A percentile compares a stretch with the other conserved stretches of the same genome.
phyloP scores from a whole-genome alignment of 2,329 filamentous ascomycete species.

The Stenocarpella maydis region DNA sequence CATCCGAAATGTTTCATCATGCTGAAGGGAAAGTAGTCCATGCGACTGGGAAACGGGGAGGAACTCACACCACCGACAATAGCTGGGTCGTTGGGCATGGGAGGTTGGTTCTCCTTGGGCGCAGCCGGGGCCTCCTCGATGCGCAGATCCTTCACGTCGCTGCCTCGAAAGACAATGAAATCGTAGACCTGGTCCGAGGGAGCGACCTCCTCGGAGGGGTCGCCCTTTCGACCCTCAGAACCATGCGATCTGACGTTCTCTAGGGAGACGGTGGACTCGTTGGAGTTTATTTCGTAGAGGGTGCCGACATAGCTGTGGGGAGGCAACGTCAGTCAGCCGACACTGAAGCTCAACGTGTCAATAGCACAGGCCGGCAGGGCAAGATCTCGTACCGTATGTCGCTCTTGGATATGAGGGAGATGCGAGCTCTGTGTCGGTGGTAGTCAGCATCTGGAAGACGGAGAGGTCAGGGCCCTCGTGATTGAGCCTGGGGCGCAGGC shows the following conservation, averaged over 20 bases:
- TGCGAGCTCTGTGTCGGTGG: slow-evolving; percentile 73
- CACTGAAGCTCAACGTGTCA: slow-evolving; percentile 19
- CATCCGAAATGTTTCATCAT: slow-evolving; percentile 99
- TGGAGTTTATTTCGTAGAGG: slow-evolving; percentile 97
- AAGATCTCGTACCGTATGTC: slow-evolving; percentile 81
- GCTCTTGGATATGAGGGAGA: slow-evolving; percentile 96
- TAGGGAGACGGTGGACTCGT: slow-evolving; percentile 94
- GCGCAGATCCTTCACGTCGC: slow-evolving; percentile 96
- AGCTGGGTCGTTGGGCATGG: slow-evolving; percentile 92
- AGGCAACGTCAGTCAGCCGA: slow-evolving; percentile 45
- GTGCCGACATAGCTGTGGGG: slow-evolving; percentile 85
- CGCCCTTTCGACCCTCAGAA: slow-evolving; percentile 86
- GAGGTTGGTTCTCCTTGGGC: slow-evolving; percentile 77
- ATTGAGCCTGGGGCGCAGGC: slow-evolving; percentile 35
- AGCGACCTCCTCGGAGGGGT: slow-evolving; percentile 81
- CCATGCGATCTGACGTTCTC: slow-evolving; percentile 96
- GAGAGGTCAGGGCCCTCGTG: not conserved
- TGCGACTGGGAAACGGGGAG: slow-evolving; percentile 32
- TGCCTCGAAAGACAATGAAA: slow-evolving; percentile 98
- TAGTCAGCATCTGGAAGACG: slow-evolving; percentile 43
- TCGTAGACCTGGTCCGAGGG: slow-evolving; percentile 92
- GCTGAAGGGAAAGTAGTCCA: slow-evolving; percentile 42
- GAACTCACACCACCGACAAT: slow-evolving; percentile 90
- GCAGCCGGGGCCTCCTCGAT: slow-evolving; percentile 83
- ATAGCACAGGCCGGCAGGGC: slow-evolving; percentile 15